A percentile compares a stretch with the other conserved stretches of the same genome.
Evolutionary conservation across 2,329 filamentous ascomycete species (phyloP).

Genomic region (Exophiala sp.): DNA sequence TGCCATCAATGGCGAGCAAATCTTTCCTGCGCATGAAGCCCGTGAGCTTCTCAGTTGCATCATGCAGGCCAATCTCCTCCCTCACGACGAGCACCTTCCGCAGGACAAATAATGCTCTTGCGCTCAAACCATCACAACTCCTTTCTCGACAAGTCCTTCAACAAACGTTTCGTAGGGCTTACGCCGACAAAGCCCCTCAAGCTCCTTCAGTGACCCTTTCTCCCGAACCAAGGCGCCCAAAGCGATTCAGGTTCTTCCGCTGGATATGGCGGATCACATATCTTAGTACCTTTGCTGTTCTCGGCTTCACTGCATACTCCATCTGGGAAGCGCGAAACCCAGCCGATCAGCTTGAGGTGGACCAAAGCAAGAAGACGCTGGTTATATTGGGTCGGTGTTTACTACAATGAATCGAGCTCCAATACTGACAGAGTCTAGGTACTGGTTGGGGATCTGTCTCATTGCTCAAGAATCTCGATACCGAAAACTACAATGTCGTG

Average conservation of each 20-base stretch:
- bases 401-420: background rate
- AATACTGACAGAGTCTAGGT: constrained; percentile 51
- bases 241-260: constrained; percentile 66
- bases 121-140: constrained; percentile 9
- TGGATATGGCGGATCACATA: constrained; percentile 84
- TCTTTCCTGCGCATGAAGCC: constrained; percentile 22
- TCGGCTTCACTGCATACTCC: constrained; percentile 71
- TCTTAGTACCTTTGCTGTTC: constrained; percentile 65
- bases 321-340: constrained; percentile 83
- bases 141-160: constrained; percentile 29
- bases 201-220: constrained; percentile 39
- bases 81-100: constrained; percentile 13
- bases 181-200: constrained; percentile 47
- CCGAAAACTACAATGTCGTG: constrained; percentile 97
- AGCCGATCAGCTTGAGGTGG: constrained; percentile 70
- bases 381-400: constrained; percentile 78
- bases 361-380: constrained; percentile 92
- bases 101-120: constrained; percentile 5
- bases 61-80: constrained; percentile 21
- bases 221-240: constrained; percentile 43
- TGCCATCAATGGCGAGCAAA: constrained; percentile 25
- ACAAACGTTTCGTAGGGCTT: constrained; percentile 44
- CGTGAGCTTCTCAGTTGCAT: constrained; percentile 17
- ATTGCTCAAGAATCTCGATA: constrained; percentile 96
- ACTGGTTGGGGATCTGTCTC: constrained; percentile 96